These are phyloP conservation scores for Ophiorrhiza pumila DNA, from an alignment of 257 asterid species.

Conservation along the genomic window DNA sequence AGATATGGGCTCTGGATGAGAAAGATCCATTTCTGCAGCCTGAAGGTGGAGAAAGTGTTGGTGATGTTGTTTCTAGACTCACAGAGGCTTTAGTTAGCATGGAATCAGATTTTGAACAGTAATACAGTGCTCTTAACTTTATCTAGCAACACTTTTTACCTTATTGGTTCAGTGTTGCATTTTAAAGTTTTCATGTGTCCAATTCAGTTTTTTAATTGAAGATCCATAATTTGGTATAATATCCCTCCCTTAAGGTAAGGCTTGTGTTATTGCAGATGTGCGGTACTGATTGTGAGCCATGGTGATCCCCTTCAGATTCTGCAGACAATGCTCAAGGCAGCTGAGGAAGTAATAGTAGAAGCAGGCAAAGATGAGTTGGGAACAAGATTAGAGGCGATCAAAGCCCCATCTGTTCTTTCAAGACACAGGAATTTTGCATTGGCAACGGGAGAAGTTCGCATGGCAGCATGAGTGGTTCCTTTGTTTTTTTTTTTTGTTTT, in stretches of 20 bases:
- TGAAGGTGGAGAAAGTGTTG: slow-evolving; percentile 98
- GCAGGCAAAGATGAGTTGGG: slow-evolving; percentile 33
- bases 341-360: slow-evolving; percentile 26
- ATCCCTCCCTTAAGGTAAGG: neutral
- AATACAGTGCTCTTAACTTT: slow-evolving; percentile 17
- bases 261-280: slow-evolving; percentile 46
- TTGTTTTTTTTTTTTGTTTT: neutral
- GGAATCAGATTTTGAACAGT: slow-evolving; percentile 73
- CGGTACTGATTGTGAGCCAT: slow-evolving; percentile 78
- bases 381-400: slow-evolving; percentile 53
- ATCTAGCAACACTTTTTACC: neutral
- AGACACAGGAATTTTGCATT: slow-evolving; percentile 73
- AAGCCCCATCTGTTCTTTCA: slow-evolving; percentile 57
- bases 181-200: neutral
- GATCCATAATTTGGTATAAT: too few relatives aligned
- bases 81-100: slow-evolving; percentile 52
- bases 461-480: slow-evolving; percentile 28
- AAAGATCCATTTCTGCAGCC: slow-evolving; percentile 85
- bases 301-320: slow-evolving; percentile 97
- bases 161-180: too few relatives aligned
- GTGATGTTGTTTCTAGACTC: slow-evolving; percentile 84
- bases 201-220: too few relatives aligned
- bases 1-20: slow-evolving; percentile 88
- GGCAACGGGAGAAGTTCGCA: slow-evolving; percentile 78
- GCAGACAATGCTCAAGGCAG: slow-evolving; percentile 66